phyloP scores from a whole-genome alignment of 768 basidiomycete species.

The Pleurotus citrinopileatus region DNA sequence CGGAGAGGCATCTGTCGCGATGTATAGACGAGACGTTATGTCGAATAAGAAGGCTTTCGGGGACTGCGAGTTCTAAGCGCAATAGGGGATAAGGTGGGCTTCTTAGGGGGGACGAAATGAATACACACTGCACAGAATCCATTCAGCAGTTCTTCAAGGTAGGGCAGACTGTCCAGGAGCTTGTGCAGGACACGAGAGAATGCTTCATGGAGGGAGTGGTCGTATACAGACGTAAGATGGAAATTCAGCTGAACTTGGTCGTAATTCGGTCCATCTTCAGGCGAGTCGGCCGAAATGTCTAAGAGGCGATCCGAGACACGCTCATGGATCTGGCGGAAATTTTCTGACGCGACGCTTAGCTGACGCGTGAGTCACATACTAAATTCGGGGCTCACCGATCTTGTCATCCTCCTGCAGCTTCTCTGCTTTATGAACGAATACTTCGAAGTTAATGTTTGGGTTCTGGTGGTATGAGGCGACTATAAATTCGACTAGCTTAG shows the following conservation, averaged over 20 bases:
- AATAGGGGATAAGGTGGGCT: slow-evolving; percentile 6
- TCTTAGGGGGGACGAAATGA: not conserved
- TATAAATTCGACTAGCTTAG: slow-evolving; percentile 79
- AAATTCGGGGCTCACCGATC: slow-evolving; percentile 51
- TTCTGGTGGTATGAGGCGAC: slow-evolving; percentile 73
- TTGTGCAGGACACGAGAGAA: slow-evolving; percentile 90
- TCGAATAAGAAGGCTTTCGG: slow-evolving; percentile 96
- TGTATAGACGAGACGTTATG: slow-evolving; percentile 75
- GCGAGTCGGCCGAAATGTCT: slow-evolving; percentile 63
- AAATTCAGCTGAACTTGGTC: slow-evolving; percentile 82
- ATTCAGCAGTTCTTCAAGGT: slow-evolving; percentile 85
- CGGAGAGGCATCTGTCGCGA: slow-evolving; percentile 93
- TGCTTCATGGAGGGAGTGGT: slow-evolving; percentile 88
- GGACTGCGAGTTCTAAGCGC: slow-evolving; percentile 77
- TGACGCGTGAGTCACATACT: slow-evolving; percentile 2
- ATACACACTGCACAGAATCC: slow-evolving; percentile 71
- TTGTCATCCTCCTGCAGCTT: slow-evolving; percentile 89
- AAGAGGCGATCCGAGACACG: slow-evolving; percentile 79
- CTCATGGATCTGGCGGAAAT: slow-evolving; percentile 88
- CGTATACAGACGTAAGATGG: slow-evolving; percentile 90
- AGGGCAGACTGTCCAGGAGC: slow-evolving; percentile 79
- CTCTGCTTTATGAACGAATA: slow-evolving; percentile 96
- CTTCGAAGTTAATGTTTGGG: slow-evolving; percentile 76
- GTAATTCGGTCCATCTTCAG: slow-evolving; percentile 1
- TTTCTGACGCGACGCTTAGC: slow-evolving; percentile 50